A percentile compares a stretch with the other conserved stretches of the same genome.
phyloP scores from a whole-genome alignment of 768 basidiomycete genomes.

The Lentinula aciculospora region DNA sequence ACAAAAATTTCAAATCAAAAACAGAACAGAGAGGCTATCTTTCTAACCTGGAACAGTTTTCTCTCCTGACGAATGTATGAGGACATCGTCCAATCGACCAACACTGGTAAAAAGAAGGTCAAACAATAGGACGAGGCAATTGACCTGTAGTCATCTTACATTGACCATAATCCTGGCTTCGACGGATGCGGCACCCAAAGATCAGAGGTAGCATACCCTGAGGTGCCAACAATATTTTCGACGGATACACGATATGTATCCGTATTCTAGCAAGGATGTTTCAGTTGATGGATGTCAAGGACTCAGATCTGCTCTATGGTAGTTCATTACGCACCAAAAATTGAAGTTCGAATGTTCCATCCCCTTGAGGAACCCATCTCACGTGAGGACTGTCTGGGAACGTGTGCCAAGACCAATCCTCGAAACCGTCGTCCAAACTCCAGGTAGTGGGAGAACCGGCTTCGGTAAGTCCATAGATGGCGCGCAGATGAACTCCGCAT shows the following conservation, averaged over 20 bases:
- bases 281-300: not conserved
- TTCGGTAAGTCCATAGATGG: constrained; percentile 34
- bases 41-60: constrained; percentile 21
- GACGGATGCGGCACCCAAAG: constrained; percentile 38
- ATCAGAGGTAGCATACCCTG: constrained; percentile 39
- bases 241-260: constrained; percentile 26
- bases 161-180: constrained; percentile 32
- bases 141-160: not conserved
- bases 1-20: too few species aligned
- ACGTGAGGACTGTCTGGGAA: constrained; percentile 18
- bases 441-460: constrained; percentile 12
- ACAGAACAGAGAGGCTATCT: not conserved
- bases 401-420: constrained; percentile 27
- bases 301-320: not conserved
- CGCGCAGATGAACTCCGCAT: constrained; percentile 26
- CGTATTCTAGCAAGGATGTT: constrained; percentile 22
- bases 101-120: constrained; percentile 13
- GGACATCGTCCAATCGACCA: constrained; percentile 27
- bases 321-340: constrained; percentile 22
- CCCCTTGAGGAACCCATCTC: constrained; percentile 30
- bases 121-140: not conserved
- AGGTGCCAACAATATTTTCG: constrained; percentile 24
- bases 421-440: constrained; percentile 11
- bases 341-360: constrained; percentile 32
- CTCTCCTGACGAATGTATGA: constrained; percentile 23